Percentiles rank a stretch among this genome's conserved stretches.
phyloP scores from a whole-genome alignment of 768 basidiomycete species.

The Boletus tylopilopsis region DNA sequence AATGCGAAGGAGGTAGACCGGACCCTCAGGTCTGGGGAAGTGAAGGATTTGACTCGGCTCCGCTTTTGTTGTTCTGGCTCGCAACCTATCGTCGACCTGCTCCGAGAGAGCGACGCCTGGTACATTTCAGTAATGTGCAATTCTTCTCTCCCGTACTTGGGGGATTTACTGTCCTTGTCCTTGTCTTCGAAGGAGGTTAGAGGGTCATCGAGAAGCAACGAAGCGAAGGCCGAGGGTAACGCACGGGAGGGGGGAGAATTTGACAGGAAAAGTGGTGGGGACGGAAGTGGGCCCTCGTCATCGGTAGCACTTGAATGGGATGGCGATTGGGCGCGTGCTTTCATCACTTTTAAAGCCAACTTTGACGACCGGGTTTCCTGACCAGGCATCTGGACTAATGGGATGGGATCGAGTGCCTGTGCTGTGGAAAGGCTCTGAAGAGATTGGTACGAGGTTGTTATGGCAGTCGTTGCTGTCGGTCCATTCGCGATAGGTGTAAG shows the following conservation, averaged over 20 bases:
- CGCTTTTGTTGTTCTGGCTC: conserved; percentile 11
- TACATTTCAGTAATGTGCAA: conserved; percentile 28
- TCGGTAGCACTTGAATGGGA: conserved; percentile 34
- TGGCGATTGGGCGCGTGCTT: conserved; percentile 45
- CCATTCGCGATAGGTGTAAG: conserved; percentile 80
- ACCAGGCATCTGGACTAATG: conserved; percentile 30
- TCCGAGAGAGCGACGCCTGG: conserved; percentile 27
- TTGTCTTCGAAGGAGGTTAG: conserved; percentile 37
- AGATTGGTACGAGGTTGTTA: conserved; percentile 77
- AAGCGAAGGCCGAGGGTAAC: conserved; percentile 75
- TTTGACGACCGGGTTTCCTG: conserved; percentile 58
- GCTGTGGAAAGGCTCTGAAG: conserved; percentile 51
- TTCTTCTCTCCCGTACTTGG: conserved; percentile 32
- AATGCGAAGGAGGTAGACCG: conserved; percentile 55
- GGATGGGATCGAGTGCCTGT: conserved; percentile 23
- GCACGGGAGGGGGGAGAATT: conserved; percentile 57
- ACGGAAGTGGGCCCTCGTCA: conserved; percentile 34
- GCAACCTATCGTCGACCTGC: conserved; percentile 24
- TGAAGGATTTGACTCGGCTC: conserved; percentile 5
- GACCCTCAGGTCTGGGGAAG: conserved; percentile 35
- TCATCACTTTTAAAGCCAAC: conserved; percentile 70
- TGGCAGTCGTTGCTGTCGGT: conserved; percentile 76
- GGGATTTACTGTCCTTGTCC: conserved; percentile 28
- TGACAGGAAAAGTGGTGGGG: conserved; percentile 54
- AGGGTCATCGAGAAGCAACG: conserved; percentile 59